Conservation (phyloP, 495 filamentous ascomycete species). For the Parachaetomium inaequale region DNA sequence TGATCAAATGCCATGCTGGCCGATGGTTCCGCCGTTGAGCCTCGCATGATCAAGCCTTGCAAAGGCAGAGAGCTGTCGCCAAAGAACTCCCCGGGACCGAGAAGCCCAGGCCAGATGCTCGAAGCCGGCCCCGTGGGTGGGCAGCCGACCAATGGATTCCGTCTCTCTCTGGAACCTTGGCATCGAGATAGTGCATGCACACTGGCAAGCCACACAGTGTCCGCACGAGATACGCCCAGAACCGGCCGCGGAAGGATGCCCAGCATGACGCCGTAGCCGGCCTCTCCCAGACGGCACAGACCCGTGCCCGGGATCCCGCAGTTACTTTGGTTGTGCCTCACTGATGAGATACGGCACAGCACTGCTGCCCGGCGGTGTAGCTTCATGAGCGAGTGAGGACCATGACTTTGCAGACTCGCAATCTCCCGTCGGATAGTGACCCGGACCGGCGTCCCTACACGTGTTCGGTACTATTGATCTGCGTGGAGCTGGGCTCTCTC, state of each 20-base stretch:
- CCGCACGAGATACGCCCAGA: constrained; percentile 19
- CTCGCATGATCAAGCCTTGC: no score
- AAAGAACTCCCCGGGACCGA: constrained; percentile 10
- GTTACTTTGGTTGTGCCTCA: constrained; percentile 1
- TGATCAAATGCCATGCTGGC: not conserved
- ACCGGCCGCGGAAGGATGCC: constrained; percentile 15
- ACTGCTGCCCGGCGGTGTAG: not conserved
- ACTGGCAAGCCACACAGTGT: constrained; percentile 14
- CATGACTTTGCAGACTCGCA: not conserved
- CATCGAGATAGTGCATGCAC: constrained; percentile 23
- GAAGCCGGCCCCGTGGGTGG: constrained; percentile 4
- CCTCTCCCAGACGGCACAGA: constrained; percentile 13
- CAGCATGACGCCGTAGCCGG: constrained; percentile 17
- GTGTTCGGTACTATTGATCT: constrained; percentile 2
- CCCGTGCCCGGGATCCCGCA: not conserved
- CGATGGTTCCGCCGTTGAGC: not conserved
- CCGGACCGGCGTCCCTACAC: not conserved
- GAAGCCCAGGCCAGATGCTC: not conserved
- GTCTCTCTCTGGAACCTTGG: constrained; percentile 21
- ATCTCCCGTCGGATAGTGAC: constrained; percentile 11
- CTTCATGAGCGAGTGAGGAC: not conserved
- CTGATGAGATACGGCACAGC: constrained; percentile 10
- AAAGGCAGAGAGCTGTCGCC: not conserved
- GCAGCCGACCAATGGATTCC: constrained; percentile 25
- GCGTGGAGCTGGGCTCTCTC: not conserved